Base-by-base conservation (phyloP, 768 basidiomycete species). In the Pulveroboletus sp. region DNA sequence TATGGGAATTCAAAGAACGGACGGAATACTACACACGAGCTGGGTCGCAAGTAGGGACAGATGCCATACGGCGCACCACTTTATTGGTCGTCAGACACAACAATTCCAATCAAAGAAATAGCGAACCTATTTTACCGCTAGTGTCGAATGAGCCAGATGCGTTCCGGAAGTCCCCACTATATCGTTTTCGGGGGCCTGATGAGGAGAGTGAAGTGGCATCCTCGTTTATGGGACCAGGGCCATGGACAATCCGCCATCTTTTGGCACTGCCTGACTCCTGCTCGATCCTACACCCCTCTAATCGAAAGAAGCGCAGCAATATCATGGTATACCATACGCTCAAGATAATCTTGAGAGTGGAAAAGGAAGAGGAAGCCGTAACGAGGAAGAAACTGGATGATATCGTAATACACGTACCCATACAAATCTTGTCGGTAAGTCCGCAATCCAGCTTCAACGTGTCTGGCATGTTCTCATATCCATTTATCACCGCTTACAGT, bases 381-480 rank as follows among this genome's bases (percentile, higher is more conserved):
- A 87, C 89, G 30, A 86, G 79, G 68, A 77, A 81, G 55, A 95
- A 90, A 70, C 66, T 89, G 60, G 92, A 86, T 65, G 93, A 93
- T 64, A 89, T 94, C 56, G 81, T 88, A 24, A 80, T 94, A 51
- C 86, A 92, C 63, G 83, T 83, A 0, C 92, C 93, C 0, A 77
- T 96, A 31, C 85, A 89, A 47, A 82, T 97, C 42, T 80, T 96
- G 45, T 93, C 93, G 16, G 89, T 91, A 53, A 72, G 86, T 74
- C 12, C 29, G 14, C 24, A 14, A 11, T 6, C 3, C 44, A 22
- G 45, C 19, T 43, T 43, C 30, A 10, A 36, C 30, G 16, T 6
- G 36, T 47, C 13, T 23, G 17, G 11, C n/a, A 12, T 43, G 3
- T 39, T 35, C 35, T 47, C 43, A 24, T 40, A 17, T 24, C 36